Evolutionary conservation across 2,329 filamentous ascomycete genomes (phyloP).

Genomic region (Tolypocladium capitatum): DNA sequence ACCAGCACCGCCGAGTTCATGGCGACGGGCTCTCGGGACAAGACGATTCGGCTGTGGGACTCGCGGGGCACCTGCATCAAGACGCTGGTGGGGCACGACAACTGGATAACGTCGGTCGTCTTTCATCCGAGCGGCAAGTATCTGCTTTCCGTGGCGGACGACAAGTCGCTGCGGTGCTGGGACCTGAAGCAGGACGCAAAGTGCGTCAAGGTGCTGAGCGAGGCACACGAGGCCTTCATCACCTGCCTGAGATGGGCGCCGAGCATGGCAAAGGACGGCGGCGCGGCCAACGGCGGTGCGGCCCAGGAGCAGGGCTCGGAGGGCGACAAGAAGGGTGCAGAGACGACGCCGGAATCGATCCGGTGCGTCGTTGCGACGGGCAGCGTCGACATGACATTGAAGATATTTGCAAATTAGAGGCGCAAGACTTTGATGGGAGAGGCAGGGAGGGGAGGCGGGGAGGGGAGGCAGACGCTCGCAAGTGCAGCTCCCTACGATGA

Average conservation of each 20-base stretch:
- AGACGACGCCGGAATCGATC: conserved; percentile 46
- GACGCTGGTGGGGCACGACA: conserved; percentile 78
- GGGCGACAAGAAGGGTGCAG: conserved; percentile 33
- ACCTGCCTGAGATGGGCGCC: conserved; percentile 83
- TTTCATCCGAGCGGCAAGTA: conserved; percentile 93
- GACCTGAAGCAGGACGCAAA: conserved; percentile 82
- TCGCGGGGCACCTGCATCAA: conserved; percentile 72
- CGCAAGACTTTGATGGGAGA: background rate
- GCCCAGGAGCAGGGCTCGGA: conserved; percentile 7
- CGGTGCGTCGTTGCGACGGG: conserved; percentile 79
- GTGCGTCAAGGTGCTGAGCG: conserved; percentile 68
- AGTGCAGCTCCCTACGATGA: background rate
- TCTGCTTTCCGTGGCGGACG: conserved; percentile 71
- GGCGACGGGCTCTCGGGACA: conserved; percentile 80
- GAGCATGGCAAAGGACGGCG: conserved; percentile 13
- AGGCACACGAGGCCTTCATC: conserved; percentile 73
- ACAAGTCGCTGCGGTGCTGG: conserved; percentile 90
- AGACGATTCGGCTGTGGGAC: conserved; percentile 84
- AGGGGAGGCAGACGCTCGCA: background rate
- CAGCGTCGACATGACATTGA: conserved; percentile 67
- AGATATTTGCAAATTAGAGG: conserved; percentile 54
- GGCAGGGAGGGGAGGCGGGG: background rate
- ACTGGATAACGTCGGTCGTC: conserved; percentile 76
- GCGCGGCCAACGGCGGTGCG: conserved; percentile 3
- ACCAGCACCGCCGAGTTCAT: conserved; percentile 74